Percentiles rank a stretch among this genome's conserved stretches.
These are phyloP conservation scores for Phanerochaete sordida DNA, from an alignment of 768 basidiomycete genomes.

Conservation along the genomic window DNA sequence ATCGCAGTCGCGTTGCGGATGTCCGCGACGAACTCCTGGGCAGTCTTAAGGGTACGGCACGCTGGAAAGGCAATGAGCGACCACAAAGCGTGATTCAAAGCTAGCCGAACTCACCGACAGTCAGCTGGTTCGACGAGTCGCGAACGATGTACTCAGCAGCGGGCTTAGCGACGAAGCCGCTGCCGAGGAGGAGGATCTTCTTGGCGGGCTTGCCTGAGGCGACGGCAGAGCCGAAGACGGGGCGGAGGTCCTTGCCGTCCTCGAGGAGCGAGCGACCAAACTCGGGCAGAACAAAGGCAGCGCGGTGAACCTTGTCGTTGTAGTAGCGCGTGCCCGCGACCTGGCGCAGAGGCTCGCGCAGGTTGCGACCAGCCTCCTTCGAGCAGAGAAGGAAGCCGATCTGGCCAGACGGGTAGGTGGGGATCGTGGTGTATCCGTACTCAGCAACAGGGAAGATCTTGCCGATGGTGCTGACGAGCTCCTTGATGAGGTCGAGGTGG, in stretches of 20 bases:
- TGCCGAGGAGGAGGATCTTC: conserved; percentile 86
- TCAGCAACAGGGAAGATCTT: conserved; percentile 76
- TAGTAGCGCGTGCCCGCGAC: conserved; percentile 80
- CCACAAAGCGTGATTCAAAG: not conserved
- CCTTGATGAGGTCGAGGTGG: conserved; percentile 82
- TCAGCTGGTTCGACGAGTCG: conserved; percentile 76
- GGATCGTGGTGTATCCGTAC: conserved; percentile 95
- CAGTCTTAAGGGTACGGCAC: conserved; percentile 81
- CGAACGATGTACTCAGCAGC: conserved; percentile 92
- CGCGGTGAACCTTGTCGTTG: conserved; percentile 72
- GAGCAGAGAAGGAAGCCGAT: conserved; percentile 94
- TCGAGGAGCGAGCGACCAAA: conserved; percentile 76
- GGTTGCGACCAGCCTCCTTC: conserved; percentile 65
- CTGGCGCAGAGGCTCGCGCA: conserved; percentile 70
- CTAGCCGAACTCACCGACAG: conserved; percentile 60
- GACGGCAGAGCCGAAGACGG: conserved; percentile 66
- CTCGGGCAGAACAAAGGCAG: conserved; percentile 91
- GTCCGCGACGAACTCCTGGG: conserved; percentile 61
- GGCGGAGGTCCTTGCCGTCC: conserved; percentile 66
- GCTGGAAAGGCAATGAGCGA: conserved; percentile 37
- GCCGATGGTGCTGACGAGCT: conserved; percentile 65
- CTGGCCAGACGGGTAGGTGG: conserved; percentile 97
- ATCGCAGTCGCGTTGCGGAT: conserved; percentile 71
- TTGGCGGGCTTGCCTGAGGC: conserved; percentile 49
- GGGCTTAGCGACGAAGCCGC: conserved; percentile 94